Base-by-base conservation (phyloP, 805 yeast genomes). In the Kazachstania taianensis region DNA sequence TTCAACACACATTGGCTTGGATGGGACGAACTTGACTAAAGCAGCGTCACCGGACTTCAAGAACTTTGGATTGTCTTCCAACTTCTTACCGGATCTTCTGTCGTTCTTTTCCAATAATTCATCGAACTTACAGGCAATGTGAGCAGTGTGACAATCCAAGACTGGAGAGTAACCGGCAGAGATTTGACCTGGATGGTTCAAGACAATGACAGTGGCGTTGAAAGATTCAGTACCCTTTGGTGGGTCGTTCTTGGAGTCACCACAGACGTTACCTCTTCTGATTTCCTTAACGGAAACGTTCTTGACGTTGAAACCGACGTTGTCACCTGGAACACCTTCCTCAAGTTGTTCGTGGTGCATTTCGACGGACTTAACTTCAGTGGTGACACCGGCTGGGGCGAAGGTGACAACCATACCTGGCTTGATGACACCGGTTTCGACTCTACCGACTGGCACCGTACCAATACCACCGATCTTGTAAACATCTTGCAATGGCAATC, bases 11-110 rank as follows among this genome's bases (percentile, higher is more conserved):
- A 89, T 75, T 59, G 94, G 86, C 75, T 82, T 85, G 57, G 82
- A 65, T 55, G 89, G 81, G 57, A 85, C 78, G 72, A 87, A 73
- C 62, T 77, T 79, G 52, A 92, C 96, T 62, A 85, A 80, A 54
- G 94, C 89, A 70, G 94, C 86, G 72, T 87, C 95, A 67, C 95
- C 94, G 60, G 94, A 81, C 74, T 86, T 86, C 69, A 94, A 76
- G 73, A 78, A 83, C 65, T 89, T 87, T 59, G 96, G 95, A 58
- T 72, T 67, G 61, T 81, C 87, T 76, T 85, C 94, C 60, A 79
- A 67, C 63, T 73, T 71, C 81, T 89, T 83, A 72, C 94, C 94
- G 59, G 95, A 78, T 69, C 87, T 78, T 72, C 87, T 81, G 20
- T 83, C 94, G 59, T 82, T 80, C 79, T 84, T 79, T 67, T 76